Percentiles rank a stretch among this genome's conserved stretches.
phyloP scores from a whole-genome alignment of 2,329 filamentous ascomycete genomes.

The Neonectria ditissima region DNA sequence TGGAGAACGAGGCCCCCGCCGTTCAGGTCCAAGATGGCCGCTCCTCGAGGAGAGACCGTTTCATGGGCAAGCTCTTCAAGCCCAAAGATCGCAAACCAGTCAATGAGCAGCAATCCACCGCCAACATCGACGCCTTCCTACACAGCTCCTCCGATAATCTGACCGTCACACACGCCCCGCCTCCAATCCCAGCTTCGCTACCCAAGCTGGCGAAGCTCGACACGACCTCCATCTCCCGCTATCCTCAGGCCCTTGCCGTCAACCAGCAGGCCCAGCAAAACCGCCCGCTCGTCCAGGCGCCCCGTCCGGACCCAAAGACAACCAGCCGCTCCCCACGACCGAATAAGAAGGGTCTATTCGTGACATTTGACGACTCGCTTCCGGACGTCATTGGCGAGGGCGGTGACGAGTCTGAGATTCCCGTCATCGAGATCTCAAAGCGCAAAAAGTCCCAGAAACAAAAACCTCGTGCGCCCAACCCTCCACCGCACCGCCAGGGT shows the following conservation, averaged over 20 bases:
- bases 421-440: conserved; percentile 77
- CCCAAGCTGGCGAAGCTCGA: conserved; percentile 68
- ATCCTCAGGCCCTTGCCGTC: conserved; percentile 65
- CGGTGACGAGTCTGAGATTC: conserved; percentile 84
- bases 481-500: conserved; percentile 42
- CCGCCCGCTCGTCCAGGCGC: conserved; percentile 52
- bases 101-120: conserved; percentile 51
- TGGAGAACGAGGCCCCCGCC: conserved; percentile 60
- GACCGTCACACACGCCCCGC: conserved; percentile 63
- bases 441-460: conserved; percentile 57
- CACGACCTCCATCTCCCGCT: conserved; percentile 66
- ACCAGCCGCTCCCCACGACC: conserved; percentile 59
- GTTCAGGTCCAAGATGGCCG: conserved; percentile 54
- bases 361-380: conserved; percentile 77
- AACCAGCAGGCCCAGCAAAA: conserved; percentile 58
- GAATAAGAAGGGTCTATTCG: conserved; percentile 75
- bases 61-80: conserved; percentile 74
- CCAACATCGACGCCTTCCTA: conserved; percentile 70
- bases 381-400: conserved; percentile 92
- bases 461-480: conserved; percentile 51
- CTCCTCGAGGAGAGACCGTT: conserved; percentile 62
- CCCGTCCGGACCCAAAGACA: conserved; percentile 56
- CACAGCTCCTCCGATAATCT: conserved; percentile 67
- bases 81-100: conserved; percentile 55
- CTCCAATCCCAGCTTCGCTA: conserved; percentile 55